Conservation (phyloP, 805 yeast species). For the Schwanniomyces polymorphus region DNA sequence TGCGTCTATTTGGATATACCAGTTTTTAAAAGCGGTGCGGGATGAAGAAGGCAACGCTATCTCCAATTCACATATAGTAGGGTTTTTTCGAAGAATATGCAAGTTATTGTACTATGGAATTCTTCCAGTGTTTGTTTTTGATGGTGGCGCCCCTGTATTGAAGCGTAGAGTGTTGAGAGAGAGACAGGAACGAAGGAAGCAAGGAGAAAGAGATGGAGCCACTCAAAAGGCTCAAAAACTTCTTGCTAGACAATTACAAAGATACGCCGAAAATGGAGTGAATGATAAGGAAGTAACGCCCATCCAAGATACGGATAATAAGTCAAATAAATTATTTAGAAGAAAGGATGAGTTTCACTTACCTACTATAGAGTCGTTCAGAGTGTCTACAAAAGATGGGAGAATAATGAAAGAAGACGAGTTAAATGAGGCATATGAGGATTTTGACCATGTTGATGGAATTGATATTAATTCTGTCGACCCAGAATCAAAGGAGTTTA, state of each 20-base stretch:
- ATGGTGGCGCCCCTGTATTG: constrained; percentile 88
- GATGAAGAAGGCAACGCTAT: constrained; percentile 79
- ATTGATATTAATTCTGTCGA: constrained; percentile 73
- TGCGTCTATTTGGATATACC: constrained; percentile 98
- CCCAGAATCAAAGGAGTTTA: constrained; percentile 79
- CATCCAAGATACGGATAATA: constrained; percentile 1
- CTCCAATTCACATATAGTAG: constrained; percentile 85
- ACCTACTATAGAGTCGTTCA: constrained; percentile 65
- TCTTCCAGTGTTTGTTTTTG: constrained; percentile 87
- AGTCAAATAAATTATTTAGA: not conserved
- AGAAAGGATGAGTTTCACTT: constrained; percentile 82
- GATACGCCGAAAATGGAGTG: constrained; percentile 36
- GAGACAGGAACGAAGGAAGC: constrained; percentile 65
- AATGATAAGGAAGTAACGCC: not conserved
- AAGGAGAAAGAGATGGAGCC: constrained; percentile 71
- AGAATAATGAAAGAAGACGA: constrained; percentile 77
- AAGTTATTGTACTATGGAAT: constrained; percentile 86
- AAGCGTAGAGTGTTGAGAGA: constrained; percentile 75
- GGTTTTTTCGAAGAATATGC: constrained; percentile 92
- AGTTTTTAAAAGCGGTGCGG: constrained; percentile 91
- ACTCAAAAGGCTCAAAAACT: constrained; percentile 75
- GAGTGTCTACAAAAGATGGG: constrained; percentile 56
- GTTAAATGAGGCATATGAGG: constrained; percentile 57
- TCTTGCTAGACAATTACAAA: constrained; percentile 76
- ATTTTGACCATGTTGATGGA: constrained; percentile 58